Evolutionary conservation across 371 early-diverging fungal genomes (phyloP).

Genomic region (Mortierella sp.): DNA sequence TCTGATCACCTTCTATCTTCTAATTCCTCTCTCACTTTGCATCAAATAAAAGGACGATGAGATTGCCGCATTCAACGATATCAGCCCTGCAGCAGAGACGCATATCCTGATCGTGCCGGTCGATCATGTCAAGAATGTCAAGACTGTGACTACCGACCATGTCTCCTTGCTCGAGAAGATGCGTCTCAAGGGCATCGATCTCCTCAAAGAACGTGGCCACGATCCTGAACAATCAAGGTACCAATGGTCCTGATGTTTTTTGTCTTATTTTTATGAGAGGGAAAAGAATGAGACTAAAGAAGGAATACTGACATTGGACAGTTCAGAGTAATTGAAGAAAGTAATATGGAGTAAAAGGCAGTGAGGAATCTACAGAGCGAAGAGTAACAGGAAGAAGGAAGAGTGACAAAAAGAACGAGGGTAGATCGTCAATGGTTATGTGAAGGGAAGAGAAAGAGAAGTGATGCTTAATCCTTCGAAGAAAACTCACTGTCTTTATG

Average conservation of each 20-base stretch:
- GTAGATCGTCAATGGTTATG: background rate
- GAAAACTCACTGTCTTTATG: background rate
- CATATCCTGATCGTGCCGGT: constrained; percentile 67
- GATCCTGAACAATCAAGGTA: constrained; percentile 43
- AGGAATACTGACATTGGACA: too few species aligned
- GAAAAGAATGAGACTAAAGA: background rate
- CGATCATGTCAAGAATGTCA: constrained; percentile 55
- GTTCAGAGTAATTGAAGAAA: too few species aligned
- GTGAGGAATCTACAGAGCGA: background rate
- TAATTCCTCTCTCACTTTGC: background rate
- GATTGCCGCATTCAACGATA: constrained; percentile 67
- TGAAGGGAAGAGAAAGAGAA: background rate
- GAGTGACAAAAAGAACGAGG: background rate
- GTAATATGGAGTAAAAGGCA: too few species aligned
- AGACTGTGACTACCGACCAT: constrained; percentile 30
- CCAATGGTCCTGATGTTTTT: background rate
- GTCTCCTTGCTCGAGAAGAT: constrained; percentile 35
- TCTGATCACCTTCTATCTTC: background rate
- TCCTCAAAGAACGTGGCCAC: constrained; percentile 35
- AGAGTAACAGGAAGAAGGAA: background rate
- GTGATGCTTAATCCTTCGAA: background rate
- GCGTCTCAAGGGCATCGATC: constrained; percentile 34
- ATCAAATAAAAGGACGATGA: constrained; percentile 57
- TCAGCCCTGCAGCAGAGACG: constrained; percentile 60
- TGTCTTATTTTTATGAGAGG: background rate